Conservation (phyloP, 2,329 filamentous ascomycete genomes). For the Fusarium pseudograminearum region DNA sequence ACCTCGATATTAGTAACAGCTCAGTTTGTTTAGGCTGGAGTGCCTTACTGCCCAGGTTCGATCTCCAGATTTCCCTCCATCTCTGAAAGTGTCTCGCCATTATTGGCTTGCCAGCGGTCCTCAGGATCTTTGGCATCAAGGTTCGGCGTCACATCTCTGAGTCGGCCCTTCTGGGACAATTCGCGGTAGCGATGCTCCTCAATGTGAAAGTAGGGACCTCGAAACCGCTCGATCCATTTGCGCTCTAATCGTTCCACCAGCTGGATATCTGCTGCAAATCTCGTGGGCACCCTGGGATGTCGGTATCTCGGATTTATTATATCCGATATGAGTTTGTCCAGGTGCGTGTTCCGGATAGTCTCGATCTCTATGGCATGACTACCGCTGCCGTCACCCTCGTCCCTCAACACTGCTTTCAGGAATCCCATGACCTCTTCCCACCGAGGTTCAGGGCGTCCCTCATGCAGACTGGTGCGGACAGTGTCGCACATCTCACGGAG, state of each 20-base stretch:
- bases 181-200: conserved; percentile 57
- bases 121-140: conserved; percentile 47
- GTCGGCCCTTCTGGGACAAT: conserved; percentile 53
- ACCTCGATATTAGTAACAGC: conserved; percentile 34
- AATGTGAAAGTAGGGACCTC: conserved; percentile 59
- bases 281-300: conserved; percentile 44
- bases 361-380: conserved; percentile 54
- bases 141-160: conserved; percentile 58
- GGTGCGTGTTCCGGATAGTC: conserved; percentile 54
- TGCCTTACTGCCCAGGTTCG: conserved; percentile 63
- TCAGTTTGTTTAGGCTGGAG: not conserved
- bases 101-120: conserved; percentile 55
- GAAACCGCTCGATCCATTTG: conserved; percentile 60
- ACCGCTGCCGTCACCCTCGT: conserved; percentile 52
- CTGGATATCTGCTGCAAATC: conserved; percentile 52
- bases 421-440: conserved; percentile 55
- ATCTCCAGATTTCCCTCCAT: conserved; percentile 58
- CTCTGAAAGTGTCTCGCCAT: conserved; percentile 54
- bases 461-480: conserved; percentile 53
- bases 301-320: conserved; percentile 51
- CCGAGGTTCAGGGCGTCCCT: conserved; percentile 51
- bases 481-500: conserved; percentile 58
- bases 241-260: conserved; percentile 56
- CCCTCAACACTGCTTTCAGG: conserved; percentile 54
- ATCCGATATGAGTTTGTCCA: conserved; percentile 61